Percentiles rank a stretch among this genome's conserved stretches.
Evolutionary conservation across 2,329 filamentous ascomycete genomes (phyloP).

Genomic region (Ophiostoma australiae): DNA sequence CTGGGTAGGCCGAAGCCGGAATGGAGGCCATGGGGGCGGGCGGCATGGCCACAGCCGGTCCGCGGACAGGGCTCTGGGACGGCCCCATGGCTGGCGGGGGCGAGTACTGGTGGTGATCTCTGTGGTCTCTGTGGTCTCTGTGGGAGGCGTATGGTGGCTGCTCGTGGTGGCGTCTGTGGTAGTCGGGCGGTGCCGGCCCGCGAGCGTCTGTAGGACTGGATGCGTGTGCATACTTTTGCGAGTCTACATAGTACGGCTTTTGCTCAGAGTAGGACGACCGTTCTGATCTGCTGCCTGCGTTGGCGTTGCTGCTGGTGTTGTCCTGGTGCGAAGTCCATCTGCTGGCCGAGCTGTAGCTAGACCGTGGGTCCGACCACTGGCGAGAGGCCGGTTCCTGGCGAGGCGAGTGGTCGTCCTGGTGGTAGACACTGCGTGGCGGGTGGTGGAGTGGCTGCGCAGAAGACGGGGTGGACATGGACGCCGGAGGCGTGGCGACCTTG

Average conservation of each 20-base stretch:
- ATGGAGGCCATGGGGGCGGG: neutral
- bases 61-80: conserved; percentile 13
- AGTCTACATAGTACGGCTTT: conserved; percentile 8
- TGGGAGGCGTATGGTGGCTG: neutral
- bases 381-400: conserved; percentile 11
- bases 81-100: conserved; percentile 5
- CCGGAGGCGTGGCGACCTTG: conserved; percentile 27
- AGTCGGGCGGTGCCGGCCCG: conserved; percentile 6
- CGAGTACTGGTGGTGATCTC: conserved; percentile 2
- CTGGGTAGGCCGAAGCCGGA: conserved; percentile 38
- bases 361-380: neutral
- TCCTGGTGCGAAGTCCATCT: conserved; percentile 13
- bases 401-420: conserved; percentile 15
- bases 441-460: neutral
- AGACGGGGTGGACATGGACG: neutral
- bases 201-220: neutral
- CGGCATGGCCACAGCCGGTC: neutral
- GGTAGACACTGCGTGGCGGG: conserved; percentile 1
- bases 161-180: conserved; percentile 16
- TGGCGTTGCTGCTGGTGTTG: conserved; percentile 14
- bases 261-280: conserved; percentile 6
- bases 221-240: conserved; percentile 15
- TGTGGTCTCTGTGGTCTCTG: neutral
- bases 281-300: neutral
- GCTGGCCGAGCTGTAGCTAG: conserved; percentile 18